phyloP scores from a whole-genome alignment of 192 early-diverging fungal genomes.

The Physocladia obscura region DNA sequence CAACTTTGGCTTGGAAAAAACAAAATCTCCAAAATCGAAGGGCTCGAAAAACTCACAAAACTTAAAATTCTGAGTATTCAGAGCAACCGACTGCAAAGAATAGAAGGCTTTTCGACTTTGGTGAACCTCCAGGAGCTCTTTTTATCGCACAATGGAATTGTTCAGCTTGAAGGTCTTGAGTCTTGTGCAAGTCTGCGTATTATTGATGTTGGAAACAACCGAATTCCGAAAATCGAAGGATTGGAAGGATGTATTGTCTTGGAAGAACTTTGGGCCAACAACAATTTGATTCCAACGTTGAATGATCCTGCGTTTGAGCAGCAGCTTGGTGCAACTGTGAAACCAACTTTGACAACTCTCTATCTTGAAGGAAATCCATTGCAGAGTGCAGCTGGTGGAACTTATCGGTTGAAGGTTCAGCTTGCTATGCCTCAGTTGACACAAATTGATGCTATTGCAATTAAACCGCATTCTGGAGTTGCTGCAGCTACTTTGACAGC shows the following conservation, averaged over 20 bases:
- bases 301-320: conserved; percentile 65
- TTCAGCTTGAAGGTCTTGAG: conserved; percentile 74
- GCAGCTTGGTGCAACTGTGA: conserved; percentile 55
- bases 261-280: conserved; percentile 87
- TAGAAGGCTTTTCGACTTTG: conserved; percentile 75
- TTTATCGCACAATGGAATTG: conserved; percentile 87
- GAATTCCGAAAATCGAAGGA: conserved; percentile 68
- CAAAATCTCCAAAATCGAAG: conserved; percentile 84
- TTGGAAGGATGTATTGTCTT: conserved; percentile 67
- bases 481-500: neutral
- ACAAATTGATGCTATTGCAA: conserved; percentile 82
- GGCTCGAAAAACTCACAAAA: conserved; percentile 60
- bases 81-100: conserved; percentile 80
- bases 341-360: conserved; percentile 69
- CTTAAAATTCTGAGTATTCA: conserved; percentile 47
- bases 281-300: conserved; percentile 75
- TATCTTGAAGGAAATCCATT: conserved; percentile 96
- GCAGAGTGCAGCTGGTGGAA: conserved; percentile 69
- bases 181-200: conserved; percentile 69
- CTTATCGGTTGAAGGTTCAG: conserved; percentile 86
- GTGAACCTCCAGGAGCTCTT: conserved; percentile 83
- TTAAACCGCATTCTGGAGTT: neutral
- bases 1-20: conserved; percentile 97
- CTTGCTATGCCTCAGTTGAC: conserved; percentile 77
- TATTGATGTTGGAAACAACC: conserved; percentile 87